Evolutionary conservation across 495 filamentous ascomycete genomes (phyloP).

Genomic region (Pseudotulostoma volvatum): DNA sequence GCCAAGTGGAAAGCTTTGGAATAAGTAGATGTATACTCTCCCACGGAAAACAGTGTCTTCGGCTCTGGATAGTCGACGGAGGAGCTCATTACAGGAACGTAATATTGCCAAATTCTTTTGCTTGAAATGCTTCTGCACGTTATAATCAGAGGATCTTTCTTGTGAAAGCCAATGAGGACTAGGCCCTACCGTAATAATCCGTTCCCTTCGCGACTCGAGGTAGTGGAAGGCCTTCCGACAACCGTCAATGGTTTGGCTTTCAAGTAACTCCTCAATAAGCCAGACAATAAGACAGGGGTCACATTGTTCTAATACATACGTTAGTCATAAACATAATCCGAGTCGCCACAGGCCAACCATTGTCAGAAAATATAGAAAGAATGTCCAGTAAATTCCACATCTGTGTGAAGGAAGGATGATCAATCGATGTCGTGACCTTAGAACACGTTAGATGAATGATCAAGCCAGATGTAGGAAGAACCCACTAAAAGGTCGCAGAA

Average conservation of each 20-base stretch:
- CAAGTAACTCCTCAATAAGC: constrained; percentile 86
- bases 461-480: neutral
- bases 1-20: constrained; percentile 88
- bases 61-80: constrained; percentile 76
- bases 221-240: constrained; percentile 87
- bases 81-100: constrained; percentile 84
- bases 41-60: constrained; percentile 97
- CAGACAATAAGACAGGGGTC: constrained; percentile 72
- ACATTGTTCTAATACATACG: constrained; percentile 61
- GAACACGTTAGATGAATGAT: constrained; percentile 8
- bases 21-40: constrained; percentile 91
- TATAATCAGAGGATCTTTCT: constrained; percentile 1
- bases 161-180: neutral
- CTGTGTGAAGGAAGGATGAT: constrained; percentile 54
- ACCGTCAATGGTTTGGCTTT: constrained; percentile 83
- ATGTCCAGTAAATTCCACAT: constrained; percentile 93
- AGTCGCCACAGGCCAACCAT: constrained; percentile 28
- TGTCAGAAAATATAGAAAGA: constrained; percentile 69
- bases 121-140: constrained; percentile 54
- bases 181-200: constrained; percentile 48
- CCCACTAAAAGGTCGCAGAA: constrained; percentile 64
- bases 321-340: constrained; percentile 11
- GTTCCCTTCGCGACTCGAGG: constrained; percentile 78
- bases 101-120: constrained; percentile 79
- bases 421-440: constrained; percentile 53